These are phyloP conservation scores for Thalassiosira pacifica DNA, from an alignment of 352 stramenopile genomes.

Conservation along the genomic window DNA sequence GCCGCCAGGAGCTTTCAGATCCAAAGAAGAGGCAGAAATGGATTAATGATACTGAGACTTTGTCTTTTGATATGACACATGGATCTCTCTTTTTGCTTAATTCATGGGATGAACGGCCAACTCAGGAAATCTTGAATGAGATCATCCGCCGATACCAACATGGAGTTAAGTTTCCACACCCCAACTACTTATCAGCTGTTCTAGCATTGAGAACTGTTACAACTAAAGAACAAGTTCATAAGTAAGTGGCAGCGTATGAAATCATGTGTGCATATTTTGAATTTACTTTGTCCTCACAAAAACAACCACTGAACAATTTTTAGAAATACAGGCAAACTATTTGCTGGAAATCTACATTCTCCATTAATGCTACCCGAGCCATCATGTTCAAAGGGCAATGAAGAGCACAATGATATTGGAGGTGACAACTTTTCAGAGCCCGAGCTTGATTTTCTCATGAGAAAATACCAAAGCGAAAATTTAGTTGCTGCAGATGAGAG, in stretches of 20 bases:
- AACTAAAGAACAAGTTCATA: slow-evolving; percentile 16
- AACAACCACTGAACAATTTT: background rate
- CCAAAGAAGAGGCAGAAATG: background rate
- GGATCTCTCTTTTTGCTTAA: slow-evolving; percentile 37
- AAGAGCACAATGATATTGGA: background rate
- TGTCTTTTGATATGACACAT: slow-evolving; percentile 22
- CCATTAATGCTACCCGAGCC: slow-evolving; percentile 12
- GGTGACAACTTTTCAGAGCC: background rate
- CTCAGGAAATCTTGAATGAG: background rate
- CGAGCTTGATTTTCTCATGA: slow-evolving; percentile 11
- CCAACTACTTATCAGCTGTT: slow-evolving; percentile 5
- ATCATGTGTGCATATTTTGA: background rate
- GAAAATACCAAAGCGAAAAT: slow-evolving; percentile 1
- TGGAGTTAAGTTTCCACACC: slow-evolving; percentile 31
- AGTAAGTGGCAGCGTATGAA: slow-evolving; percentile 6
- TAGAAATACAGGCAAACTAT: slow-evolving; percentile 25
- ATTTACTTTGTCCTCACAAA: background rate
- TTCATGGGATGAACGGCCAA: slow-evolving; percentile 15
- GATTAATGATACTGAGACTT: slow-evolving; percentile 11
- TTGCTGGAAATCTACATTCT: background rate
- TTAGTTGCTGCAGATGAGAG: slow-evolving; percentile 25
- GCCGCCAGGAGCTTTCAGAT: slow-evolving; percentile 16
- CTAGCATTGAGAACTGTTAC: slow-evolving; percentile 20
- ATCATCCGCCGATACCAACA: slow-evolving; percentile 16
- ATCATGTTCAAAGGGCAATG: background rate